These are phyloP conservation scores for Jamesozyma spencerorum DNA, from an alignment of 805 yeast genomes.

Conservation along the genomic window DNA sequence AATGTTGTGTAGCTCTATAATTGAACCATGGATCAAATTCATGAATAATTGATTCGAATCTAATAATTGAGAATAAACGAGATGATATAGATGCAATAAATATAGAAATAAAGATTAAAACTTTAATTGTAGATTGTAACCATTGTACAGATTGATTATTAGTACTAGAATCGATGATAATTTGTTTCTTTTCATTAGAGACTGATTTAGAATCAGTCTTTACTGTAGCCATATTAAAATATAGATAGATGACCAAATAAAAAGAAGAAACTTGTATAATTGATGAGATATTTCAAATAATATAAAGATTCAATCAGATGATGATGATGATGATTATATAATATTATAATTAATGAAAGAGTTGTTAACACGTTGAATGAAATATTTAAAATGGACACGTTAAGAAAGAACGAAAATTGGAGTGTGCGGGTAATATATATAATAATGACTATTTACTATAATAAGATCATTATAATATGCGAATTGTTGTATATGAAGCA, in stretches of 20 bases:
- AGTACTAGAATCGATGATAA: too few species aligned
- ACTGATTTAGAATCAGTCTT: not conserved
- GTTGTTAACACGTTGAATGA: too few species aligned
- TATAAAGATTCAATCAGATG: too few species aligned
- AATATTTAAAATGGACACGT: too few species aligned
- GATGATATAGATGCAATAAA: conserved; percentile 90
- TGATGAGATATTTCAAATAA: too few species aligned
- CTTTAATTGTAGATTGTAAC: conserved; percentile 36
- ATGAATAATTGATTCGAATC: conserved; percentile 94
- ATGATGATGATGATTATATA: too few species aligned
- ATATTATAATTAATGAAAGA: too few species aligned
- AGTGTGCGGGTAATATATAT: too few species aligned
- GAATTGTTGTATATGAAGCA: too few species aligned
- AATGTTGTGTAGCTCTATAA: conserved; percentile 88
- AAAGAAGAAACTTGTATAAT: not conserved
- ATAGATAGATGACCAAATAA: not conserved
- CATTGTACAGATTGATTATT: conserved; percentile 5
- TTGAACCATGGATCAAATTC: conserved; percentile 98
- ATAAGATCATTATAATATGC: too few species aligned
- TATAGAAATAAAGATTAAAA: conserved; percentile 60
- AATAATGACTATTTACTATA: too few species aligned
- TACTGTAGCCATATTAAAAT: not conserved
- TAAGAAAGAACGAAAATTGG: too few species aligned
- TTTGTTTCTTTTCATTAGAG: not conserved
- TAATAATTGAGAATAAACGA: conserved; percentile 88